Conservation (phyloP, 2,329 filamentous ascomycete species). For the Delphinella strobiligena region DNA sequence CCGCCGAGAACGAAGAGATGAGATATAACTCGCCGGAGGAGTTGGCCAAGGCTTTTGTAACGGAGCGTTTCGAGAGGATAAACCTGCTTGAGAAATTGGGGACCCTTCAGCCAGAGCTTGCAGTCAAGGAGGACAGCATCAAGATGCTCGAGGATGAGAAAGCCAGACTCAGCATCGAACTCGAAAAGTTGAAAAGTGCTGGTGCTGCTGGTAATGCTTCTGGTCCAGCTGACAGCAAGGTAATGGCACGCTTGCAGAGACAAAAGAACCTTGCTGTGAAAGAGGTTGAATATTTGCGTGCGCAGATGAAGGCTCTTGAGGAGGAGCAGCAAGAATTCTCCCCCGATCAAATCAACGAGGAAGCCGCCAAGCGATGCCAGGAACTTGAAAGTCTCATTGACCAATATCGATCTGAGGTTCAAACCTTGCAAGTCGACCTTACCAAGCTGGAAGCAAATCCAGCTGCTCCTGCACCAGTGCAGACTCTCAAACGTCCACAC, state of each 20-base stretch:
- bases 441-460: conserved; percentile 45
- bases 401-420: conserved; percentile 70
- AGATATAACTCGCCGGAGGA: conserved; percentile 83
- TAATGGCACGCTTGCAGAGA: conserved; percentile 64
- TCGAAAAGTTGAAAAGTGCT: conserved; percentile 52
- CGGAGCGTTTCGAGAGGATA: conserved; percentile 69
- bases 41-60: conserved; percentile 70
- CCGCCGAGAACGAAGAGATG: conserved; percentile 44
- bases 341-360: conserved; percentile 63
- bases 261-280: conserved; percentile 78
- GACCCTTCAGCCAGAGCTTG: conserved; percentile 62
- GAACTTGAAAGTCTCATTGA: conserved; percentile 81
- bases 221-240: conserved; percentile 46
- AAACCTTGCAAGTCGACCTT: conserved; percentile 63
- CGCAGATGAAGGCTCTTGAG: conserved; percentile 78
- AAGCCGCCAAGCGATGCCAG: conserved; percentile 60
- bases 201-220: conserved; percentile 19
- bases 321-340: conserved; percentile 80
- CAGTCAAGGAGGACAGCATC: conserved; percentile 65
- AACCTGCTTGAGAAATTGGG: conserved; percentile 74
- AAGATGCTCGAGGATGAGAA: conserved; percentile 61
- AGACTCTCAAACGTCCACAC: conserved; percentile 29
- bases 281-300: conserved; percentile 87
- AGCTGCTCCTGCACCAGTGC: conserved; percentile 44
- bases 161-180: conserved; percentile 48